Evolutionary conservation across 2,329 filamentous ascomycete genomes (phyloP), one percentile per base, ranked within the genome.

Genomic region (Hypoxylon sp.): DNA sequence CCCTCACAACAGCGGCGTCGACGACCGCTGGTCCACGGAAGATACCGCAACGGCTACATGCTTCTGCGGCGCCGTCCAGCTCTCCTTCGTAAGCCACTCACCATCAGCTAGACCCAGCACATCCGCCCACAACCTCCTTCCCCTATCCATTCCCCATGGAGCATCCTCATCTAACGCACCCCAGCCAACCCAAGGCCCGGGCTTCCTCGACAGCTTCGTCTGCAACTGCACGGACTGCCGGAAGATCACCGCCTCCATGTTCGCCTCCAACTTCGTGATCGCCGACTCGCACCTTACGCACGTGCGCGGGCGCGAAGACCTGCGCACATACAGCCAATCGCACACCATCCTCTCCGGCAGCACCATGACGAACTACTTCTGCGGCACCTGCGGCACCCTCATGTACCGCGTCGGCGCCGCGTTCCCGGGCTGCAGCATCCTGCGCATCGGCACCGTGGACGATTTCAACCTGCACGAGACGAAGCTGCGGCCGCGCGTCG

Each of bases 181-280:
- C 27, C 48, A 85, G 82, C 83, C 85, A 1, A 82, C 77, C 16
- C 69, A 82, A 64, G 80, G 76, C 0, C 79, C 80, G 0, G 83
- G 80, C 8, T 74, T 88, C 0, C 65, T 84, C 16, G 76, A 78
- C 63, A 82, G 79, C 4, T 88, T 89, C 71, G 70, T 89, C 69
- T 90, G 87, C 77, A 81, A 90, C 78, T 90, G 87, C 74, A 74
- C 77, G 32, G 87, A 90, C 76, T 90, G 87, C 76, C 86, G 80
- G 71, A 90, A 90, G 70, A 80, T 90, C 64, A 89, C 86, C 0
- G 85, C 87, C 0, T 87, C 86, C 0, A 87, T 88, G 84, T 88
- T 87, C 76, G 83, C 86, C 2, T 84, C 85, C 56, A 88, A 87
- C 76, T 87, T 90, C 72, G 80, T 80, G 62, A 75, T 88, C 41